phyloP scores from a whole-genome alignment of 768 basidiomycete species.

The Myochromella boudieri region DNA sequence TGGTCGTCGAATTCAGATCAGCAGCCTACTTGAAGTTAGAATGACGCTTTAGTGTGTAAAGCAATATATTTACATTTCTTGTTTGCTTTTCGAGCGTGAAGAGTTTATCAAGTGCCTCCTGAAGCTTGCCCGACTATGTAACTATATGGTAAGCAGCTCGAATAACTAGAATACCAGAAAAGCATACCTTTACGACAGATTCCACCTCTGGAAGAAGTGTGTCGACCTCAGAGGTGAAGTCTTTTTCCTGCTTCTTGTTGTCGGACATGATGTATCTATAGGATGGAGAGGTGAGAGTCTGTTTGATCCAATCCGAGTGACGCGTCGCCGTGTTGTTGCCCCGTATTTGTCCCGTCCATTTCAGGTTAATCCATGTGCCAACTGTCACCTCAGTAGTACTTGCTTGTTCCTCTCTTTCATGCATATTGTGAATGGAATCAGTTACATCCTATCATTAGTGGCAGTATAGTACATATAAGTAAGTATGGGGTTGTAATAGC shows the following conservation, averaged over 20 bases:
- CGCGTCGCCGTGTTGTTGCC: conserved; percentile 63
- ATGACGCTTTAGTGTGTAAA: conserved; percentile 2
- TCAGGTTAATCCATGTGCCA: conserved; percentile 25
- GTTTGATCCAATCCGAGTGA: conserved; percentile 43
- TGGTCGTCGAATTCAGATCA: conserved; percentile 89
- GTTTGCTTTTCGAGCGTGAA: conserved; percentile 92
- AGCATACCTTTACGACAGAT: conserved; percentile 66
- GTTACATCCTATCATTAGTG: conserved; percentile 31
- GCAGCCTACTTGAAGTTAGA: conserved; percentile 62
- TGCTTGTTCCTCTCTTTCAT: conserved; percentile 19
- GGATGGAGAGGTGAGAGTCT: conserved; percentile 33
- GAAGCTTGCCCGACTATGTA: conserved; percentile 72
- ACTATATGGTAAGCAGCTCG: conserved; percentile 13
- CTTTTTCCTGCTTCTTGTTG: conserved; percentile 82
- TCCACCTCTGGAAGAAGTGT: conserved; percentile 68
- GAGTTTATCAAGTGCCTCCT: conserved; percentile 89
- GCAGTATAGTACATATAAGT: conserved; percentile 40
- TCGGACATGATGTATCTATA: conserved; percentile 66
- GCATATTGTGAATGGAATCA: conserved; percentile 29
- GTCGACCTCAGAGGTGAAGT: conserved; percentile 84
- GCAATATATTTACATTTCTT: conserved; percentile 67
- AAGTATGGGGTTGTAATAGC: conserved; percentile 29
- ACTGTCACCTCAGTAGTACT: conserved; percentile 27
- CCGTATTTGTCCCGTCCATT: conserved; percentile 24
- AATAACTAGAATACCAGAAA: background rate